Percentiles rank a stretch among this genome's conserved stretches.
Conservation (phyloP, 805 yeast species). For the Nakazawaea sp. region DNA sequence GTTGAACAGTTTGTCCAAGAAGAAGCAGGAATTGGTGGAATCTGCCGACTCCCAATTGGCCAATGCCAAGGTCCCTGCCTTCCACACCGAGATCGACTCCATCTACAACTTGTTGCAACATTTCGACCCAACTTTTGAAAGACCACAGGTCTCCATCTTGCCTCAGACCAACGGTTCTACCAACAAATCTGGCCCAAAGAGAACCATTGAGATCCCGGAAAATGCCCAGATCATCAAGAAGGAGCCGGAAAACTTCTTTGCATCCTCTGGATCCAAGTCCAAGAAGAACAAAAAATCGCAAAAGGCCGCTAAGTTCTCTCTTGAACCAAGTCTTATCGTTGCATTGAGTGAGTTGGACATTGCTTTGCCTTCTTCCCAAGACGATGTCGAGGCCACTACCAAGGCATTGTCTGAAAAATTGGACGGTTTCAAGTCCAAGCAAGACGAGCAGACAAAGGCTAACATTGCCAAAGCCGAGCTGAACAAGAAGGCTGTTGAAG, state of each 20-base stretch:
- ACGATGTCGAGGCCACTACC: slow-evolving; percentile 56
- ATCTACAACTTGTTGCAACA: slow-evolving; percentile 65
- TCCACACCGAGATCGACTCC: slow-evolving; percentile 65
- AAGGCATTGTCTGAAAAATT: slow-evolving; percentile 35
- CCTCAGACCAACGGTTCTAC: slow-evolving; percentile 11
- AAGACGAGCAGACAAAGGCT: slow-evolving; percentile 73
- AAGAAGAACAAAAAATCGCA: slow-evolving; percentile 47
- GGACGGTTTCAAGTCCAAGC: slow-evolving; percentile 58
- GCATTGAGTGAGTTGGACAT: slow-evolving; percentile 71
- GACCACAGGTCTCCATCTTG: slow-evolving; percentile 31
- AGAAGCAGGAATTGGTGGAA: slow-evolving; percentile 40
- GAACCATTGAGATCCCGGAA: slow-evolving; percentile 56
- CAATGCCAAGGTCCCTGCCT: slow-evolving; percentile 75
- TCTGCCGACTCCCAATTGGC: slow-evolving; percentile 66
- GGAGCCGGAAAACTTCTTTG: slow-evolving; percentile 51
- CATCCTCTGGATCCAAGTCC: slow-evolving; percentile 39
- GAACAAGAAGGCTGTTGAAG: slow-evolving; percentile 63
- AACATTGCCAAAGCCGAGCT: slow-evolving; percentile 73
- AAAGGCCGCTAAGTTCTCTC: slow-evolving; percentile 44
- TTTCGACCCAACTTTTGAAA: slow-evolving; percentile 76
- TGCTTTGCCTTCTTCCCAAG: slow-evolving; percentile 70
- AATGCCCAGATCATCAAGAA: slow-evolving; percentile 61
- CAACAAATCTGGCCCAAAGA: slow-evolving; percentile 21
- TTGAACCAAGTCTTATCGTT: slow-evolving; percentile 76
- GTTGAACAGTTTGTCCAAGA: slow-evolving; percentile 39